Evolutionary conservation across 768 basidiomycete genomes (phyloP).

Genomic region (Dioszegia aurantiaca): DNA sequence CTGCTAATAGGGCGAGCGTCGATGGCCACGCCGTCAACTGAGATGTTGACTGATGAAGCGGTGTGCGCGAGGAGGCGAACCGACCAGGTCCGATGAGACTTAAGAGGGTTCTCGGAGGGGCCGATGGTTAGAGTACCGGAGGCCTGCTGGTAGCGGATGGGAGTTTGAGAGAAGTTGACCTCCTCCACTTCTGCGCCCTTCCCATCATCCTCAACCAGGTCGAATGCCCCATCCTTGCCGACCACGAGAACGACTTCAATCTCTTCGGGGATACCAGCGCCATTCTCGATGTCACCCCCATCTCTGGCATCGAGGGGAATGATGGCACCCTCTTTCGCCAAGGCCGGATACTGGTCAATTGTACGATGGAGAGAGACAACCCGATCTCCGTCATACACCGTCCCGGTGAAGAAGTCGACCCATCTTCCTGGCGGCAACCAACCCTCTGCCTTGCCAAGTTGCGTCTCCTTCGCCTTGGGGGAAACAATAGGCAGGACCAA

Average conservation of each 20-base stretch:
- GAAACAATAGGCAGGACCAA: conserved; percentile 24
- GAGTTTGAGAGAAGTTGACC: conserved; percentile 13
- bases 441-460: conserved; percentile 13
- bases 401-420: conserved; percentile 30
- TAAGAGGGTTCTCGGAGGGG: conserved; percentile 3
- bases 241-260: conserved; percentile 21
- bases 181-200: conserved; percentile 12
- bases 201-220: conserved; percentile 24
- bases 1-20: background rate
- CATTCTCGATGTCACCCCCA: conserved; percentile 13
- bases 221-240: conserved; percentile 17
- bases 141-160: conserved; percentile 8
- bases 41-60: background rate
- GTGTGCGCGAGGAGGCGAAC: conserved; percentile 5
- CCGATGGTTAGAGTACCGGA: conserved; percentile 12
- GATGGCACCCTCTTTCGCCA: conserved; percentile 27
- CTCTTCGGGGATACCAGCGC: conserved; percentile 6
- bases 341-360: conserved; percentile 23
- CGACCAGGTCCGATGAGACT: conserved; percentile 4
- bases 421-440: conserved; percentile 32
- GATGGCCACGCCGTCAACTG: background rate
- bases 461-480: conserved; percentile 14
- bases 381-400: conserved; percentile 33
- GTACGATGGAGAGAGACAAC: conserved; percentile 22
- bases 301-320: conserved; percentile 22